Conservation (phyloP, 305 asterid genomes). For the Andrographis paniculata region DNA sequence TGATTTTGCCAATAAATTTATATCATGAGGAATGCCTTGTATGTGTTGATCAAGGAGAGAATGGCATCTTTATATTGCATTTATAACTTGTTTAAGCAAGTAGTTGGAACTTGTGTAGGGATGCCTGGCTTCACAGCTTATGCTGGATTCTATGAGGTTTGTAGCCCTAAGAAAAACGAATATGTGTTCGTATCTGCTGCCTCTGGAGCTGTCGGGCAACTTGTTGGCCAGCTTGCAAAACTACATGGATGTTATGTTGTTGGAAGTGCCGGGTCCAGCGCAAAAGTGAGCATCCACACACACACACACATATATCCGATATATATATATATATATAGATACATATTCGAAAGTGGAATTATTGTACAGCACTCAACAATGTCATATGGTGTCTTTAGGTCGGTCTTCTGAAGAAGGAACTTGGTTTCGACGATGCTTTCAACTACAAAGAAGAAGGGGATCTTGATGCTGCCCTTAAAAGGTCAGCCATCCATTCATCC, state of each 20-base stretch:
- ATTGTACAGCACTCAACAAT: no score
- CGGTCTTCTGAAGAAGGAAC: conserved; percentile 54
- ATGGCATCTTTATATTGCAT: no score
- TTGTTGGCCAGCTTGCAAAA: conserved; percentile 91
- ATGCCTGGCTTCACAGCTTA: conserved; percentile 95
- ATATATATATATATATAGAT: no score
- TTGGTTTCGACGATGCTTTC: conserved; percentile 76
- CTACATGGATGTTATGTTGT: conserved; percentile 72
- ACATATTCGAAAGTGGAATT: no score
- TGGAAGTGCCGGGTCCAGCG: conserved; percentile 71
- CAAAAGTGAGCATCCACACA: conserved; percentile 55
- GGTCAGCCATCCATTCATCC: conserved; percentile 24
- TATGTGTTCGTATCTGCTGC: conserved; percentile 83
- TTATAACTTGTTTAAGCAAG: no score
- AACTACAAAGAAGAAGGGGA: conserved; percentile 70
- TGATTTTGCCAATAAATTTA: no score
- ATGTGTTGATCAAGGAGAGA: no score
- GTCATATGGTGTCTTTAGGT: conserved; percentile 37
- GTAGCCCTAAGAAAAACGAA: conserved; percentile 57
- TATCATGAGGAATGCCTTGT: no score
- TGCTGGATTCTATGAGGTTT: conserved; percentile 76
- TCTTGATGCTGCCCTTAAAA: conserved; percentile 56
- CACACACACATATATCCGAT: no score
- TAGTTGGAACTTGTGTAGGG: conserved; percentile 27
- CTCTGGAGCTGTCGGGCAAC: conserved; percentile 96